Conservation (phyloP, 2,329 filamentous ascomycete species). For the Falciphora oryzae region DNA sequence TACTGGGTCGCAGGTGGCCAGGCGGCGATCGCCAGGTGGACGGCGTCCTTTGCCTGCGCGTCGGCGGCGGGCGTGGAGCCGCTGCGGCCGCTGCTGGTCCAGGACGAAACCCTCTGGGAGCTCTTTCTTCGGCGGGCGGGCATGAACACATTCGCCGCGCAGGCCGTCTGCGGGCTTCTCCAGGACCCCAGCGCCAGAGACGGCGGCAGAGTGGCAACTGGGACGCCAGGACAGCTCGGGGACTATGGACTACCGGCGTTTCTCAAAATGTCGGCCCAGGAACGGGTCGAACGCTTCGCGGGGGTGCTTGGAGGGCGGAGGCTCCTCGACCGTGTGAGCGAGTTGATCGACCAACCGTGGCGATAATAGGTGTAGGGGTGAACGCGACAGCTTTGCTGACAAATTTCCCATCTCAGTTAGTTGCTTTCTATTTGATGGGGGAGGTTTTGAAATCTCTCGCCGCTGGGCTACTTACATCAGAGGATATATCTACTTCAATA, state of each 20-base stretch:
- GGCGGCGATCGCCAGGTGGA: conserved; percentile 47
- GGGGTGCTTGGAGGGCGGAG: conserved; percentile 46
- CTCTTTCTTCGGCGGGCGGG: conserved; percentile 59
- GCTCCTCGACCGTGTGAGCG: conserved; percentile 46
- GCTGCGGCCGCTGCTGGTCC: conserved; percentile 28
- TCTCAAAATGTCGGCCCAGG: conserved; percentile 45
- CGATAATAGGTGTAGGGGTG: neutral
- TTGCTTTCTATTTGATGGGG: neutral
- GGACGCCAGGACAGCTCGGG: neutral
- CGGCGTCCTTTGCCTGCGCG: conserved; percentile 41
- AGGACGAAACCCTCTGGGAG: conserved; percentile 63
- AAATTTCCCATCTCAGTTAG: neutral
- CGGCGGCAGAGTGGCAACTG: neutral
- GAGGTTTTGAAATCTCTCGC: conserved; percentile 1
- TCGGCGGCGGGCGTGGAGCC: conserved; percentile 19
- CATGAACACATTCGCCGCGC: conserved; percentile 67
- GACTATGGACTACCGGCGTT: conserved; percentile 45
- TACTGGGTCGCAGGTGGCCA: conserved; percentile 46
- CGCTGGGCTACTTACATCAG: neutral
- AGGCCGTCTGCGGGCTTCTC: conserved; percentile 50
- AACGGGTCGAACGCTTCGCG: conserved; percentile 46
- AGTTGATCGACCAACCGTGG: conserved; percentile 36
- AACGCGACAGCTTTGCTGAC: neutral
- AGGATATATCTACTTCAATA: neutral
- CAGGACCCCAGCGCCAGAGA: conserved; percentile 14